Base-by-base conservation (phyloP, 2,329 filamentous ascomycete species). In the Verticillium tricorpus region DNA sequence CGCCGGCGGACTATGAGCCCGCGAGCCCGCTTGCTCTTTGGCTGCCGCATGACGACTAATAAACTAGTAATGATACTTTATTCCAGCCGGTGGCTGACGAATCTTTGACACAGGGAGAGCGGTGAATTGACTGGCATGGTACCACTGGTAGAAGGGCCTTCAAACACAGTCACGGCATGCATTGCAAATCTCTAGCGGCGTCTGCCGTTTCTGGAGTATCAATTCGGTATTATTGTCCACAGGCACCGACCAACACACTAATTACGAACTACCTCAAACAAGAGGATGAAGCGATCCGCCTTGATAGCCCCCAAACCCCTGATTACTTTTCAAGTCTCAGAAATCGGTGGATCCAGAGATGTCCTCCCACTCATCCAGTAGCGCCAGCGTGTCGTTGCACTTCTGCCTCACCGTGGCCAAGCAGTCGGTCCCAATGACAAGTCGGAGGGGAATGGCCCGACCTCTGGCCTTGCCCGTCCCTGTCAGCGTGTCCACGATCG, bases 401-500 rank as follows among this genome's bases (percentile, higher is more conserved):
- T 82, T 82, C 1, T 64, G 67, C 59, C 73, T 75, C 12, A 85
- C 75, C 3, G 65, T 69, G 5, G 69, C 64, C n/a, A 81, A 67
- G 7, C 73, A 73, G 69, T 88, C 85, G 8, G 72, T 76, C 0
- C 86, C 87, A 50, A 89, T 70, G n/a, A 79, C 73, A 57, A 89
- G 66, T 32, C 85, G 73, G 15, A 81, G 66, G 0, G 85, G 86
- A 1, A 88, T 72, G 22, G 80, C 76, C 65, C 71, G 81, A 0
- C 82, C 84, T 63, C 68, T 60, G 0, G 76, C 82, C 28, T 74
- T 73, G 0, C 84, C 85, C 2, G 73, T 77, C 54, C 74, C 74
- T 8, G 81, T 85, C 65, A 89, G 65, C 15, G 85, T 74, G 65
- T 89, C 85, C 5, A 87, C 77, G 32, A 86, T 74, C 1, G 83